Evolutionary conservation across 495 filamentous ascomycete genomes (phyloP), one percentile per base, ranked within the genome.

Genomic region (Xylaria longipes): DNA sequence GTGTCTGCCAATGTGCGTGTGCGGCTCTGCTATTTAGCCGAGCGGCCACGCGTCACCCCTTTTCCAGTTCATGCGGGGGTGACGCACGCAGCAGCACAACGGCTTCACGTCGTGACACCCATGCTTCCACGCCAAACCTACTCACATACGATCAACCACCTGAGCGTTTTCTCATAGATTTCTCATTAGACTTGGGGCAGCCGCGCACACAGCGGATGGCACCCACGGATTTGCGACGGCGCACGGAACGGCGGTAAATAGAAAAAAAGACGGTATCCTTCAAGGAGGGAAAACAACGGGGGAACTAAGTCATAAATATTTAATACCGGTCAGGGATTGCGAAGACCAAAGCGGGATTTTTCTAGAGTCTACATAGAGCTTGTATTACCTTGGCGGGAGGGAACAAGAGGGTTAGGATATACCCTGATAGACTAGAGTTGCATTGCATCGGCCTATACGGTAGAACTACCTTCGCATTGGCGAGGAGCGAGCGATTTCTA

Each of bases 21-120:
- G 60, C 37, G 60, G 60, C 60, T 63, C 60, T 63, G 60, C 60
- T 63, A 43, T 63, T 63, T 41, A 63, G 37, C 37, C 60, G 37
- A 35, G n/a, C 60, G n/a, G n/a, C n/a, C n/a, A 43, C 22, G 5
- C n/a, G 37, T 27, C 2, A 1, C 9, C 22, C 22, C 60, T 22
- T 14, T 12, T 37, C 15, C 22, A 12, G 20, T 60, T 22, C 20
- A 60, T 43, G 60, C 60, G 37, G n/a, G 33, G 60, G 35, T 43
- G 31, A 29, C 22, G 37, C 27, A 61, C 12, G 14, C n/a, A 11
- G 8, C 11, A 43, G 12, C 37, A 17, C 52, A 56, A 17, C 5
- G 2, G 4, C 25, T 56, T 56, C 14, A 31, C 27, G 5, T 31
- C 52, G 17, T 12, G 37, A 25, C 39, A 33, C 39, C 39, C 37